Evolutionary conservation across 768 basidiomycete species (phyloP).

Genomic region (Panaeolus cyanescens): DNA sequence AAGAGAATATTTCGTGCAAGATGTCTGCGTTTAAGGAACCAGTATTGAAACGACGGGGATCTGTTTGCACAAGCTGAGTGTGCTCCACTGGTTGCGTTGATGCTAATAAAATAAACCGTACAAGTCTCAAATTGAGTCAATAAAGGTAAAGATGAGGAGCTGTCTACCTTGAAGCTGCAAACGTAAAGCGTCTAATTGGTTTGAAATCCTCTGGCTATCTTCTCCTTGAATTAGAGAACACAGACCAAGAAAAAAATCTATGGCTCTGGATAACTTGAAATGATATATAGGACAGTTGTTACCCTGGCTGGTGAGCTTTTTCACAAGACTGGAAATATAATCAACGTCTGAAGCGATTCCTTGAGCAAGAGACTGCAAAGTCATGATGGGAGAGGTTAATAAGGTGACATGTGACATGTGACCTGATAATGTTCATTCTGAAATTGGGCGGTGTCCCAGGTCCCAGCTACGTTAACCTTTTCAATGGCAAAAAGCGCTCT

Average conservation of each 20-base stretch:
- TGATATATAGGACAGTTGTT: background rate
- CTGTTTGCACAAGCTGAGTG: background rate
- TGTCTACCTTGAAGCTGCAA: background rate
- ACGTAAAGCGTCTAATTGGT: background rate
- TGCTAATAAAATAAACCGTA: too few relatives aligned
- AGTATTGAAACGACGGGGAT: background rate
- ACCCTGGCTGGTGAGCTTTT: background rate
- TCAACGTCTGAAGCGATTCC: background rate
- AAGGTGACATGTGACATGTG: background rate
- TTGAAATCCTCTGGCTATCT: background rate
- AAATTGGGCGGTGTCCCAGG: slow-evolving; percentile 15
- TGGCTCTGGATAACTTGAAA: background rate
- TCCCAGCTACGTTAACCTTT: slow-evolving; percentile 4
- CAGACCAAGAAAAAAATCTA: background rate
- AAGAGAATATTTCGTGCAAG: background rate
- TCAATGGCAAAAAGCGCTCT: background rate
- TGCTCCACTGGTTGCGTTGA: too few relatives aligned
- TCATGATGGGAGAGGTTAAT: background rate
- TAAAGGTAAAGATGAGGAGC: background rate
- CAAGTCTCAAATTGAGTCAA: background rate
- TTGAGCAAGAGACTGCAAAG: background rate
- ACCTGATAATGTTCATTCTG: background rate
- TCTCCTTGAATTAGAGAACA: background rate
- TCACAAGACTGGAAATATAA: background rate
- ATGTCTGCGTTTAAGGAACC: background rate